A percentile compares a stretch with the other conserved stretches of the same genome.
These are phyloP conservation scores for Spathaspora girioi DNA, from an alignment of 805 yeast genomes.

Conservation along the genomic window DNA sequence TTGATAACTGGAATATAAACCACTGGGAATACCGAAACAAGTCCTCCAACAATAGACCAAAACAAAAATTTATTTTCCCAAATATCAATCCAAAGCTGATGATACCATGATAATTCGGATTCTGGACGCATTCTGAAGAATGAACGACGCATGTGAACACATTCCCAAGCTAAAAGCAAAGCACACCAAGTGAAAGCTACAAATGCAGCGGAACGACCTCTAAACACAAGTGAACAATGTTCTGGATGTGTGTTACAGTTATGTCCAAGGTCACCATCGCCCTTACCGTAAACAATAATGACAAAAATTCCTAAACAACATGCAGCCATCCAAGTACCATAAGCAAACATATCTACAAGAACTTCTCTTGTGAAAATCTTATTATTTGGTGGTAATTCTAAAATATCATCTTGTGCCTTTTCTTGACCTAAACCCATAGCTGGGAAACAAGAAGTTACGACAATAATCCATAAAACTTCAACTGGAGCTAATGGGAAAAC, in stretches of 20 bases:
- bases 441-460: slow-evolving; percentile 34
- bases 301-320: slow-evolving; percentile 67
- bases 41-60: slow-evolving; percentile 76
- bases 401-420: slow-evolving; percentile 58
- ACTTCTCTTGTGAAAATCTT: slow-evolving; percentile 66
- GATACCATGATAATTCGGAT: slow-evolving; percentile 49
- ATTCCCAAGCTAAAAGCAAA: slow-evolving; percentile 79
- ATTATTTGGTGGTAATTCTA: slow-evolving; percentile 62
- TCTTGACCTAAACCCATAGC: slow-evolving; percentile 47
- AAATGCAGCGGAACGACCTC: slow-evolving; percentile 74
- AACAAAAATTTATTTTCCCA: slow-evolving; percentile 75
- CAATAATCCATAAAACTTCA: slow-evolving; percentile 32
- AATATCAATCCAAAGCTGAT: slow-evolving; percentile 58
- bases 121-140: slow-evolving; percentile 70
- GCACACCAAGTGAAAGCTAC: slow-evolving; percentile 87
- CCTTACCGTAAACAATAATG: slow-evolving; percentile 62
- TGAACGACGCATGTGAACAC: slow-evolving; percentile 67
- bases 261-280: slow-evolving; percentile 60
- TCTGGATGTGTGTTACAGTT: slow-evolving; percentile 54
- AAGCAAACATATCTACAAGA: slow-evolving; percentile 63
- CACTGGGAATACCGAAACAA: slow-evolving; percentile 72
- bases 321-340: slow-evolving; percentile 72
- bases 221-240: slow-evolving; percentile 60
- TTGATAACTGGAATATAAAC: slow-evolving; percentile 88
- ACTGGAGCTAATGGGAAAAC: slow-evolving; percentile 71